Evolutionary conservation across 352 stramenopile genomes (phyloP).

Genomic region (Phytophthora pluvialis): DNA sequence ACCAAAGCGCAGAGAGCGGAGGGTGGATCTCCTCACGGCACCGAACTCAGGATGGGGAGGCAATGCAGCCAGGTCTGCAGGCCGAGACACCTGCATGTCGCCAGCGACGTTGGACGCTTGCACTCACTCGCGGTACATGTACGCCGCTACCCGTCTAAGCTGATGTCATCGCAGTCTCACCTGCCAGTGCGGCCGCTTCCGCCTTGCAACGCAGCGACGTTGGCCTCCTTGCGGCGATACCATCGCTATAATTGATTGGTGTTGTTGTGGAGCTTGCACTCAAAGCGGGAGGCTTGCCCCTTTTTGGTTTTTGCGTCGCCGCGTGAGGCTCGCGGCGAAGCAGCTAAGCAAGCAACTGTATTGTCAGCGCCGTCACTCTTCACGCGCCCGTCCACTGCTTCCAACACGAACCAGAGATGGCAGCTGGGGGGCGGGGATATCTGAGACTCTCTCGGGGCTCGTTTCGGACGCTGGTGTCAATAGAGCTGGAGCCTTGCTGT

Average conservation of each 20-base stretch:
- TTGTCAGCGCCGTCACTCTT: constrained; percentile 28
- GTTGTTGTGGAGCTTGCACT: constrained; percentile 10
- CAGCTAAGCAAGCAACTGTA: constrained; percentile 45
- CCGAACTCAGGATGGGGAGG: constrained; percentile 35
- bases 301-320: constrained; percentile 18
- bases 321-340: background rate
- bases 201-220: background rate
- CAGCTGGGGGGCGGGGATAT: background rate
- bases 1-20: constrained; percentile 25
- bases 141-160: constrained; percentile 12
- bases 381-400: constrained; percentile 29
- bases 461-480: constrained; percentile 6
- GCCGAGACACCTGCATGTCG: constrained; percentile 4
- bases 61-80: constrained; percentile 26
- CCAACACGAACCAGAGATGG: constrained; percentile 36
- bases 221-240: constrained; percentile 13
- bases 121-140: background rate
- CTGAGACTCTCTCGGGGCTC: constrained; percentile 6
- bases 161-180: constrained; percentile 19
- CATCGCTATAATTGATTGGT: constrained; percentile 23
- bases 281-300: constrained; percentile 18
- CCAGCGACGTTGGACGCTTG: constrained; percentile 1
- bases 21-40: constrained; percentile 41
- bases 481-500: constrained; percentile 12
- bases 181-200: background rate